These are phyloP conservation scores for Pleoardoris graminearum DNA, from an alignment of 2,329 filamentous ascomycete genomes.

Conservation along the genomic window DNA sequence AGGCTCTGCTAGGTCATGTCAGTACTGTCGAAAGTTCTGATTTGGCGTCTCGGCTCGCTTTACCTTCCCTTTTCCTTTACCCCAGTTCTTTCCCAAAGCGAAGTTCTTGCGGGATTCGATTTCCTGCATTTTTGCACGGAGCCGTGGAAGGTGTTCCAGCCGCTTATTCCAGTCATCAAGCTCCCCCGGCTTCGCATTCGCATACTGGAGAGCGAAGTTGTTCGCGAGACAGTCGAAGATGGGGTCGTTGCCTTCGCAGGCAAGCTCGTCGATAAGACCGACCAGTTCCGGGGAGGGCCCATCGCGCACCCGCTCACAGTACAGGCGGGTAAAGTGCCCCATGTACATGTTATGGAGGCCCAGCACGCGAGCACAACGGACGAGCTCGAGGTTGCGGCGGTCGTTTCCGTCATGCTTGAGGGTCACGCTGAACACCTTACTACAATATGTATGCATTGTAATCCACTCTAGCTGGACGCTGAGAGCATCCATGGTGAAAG, in stretches of 20 bases:
- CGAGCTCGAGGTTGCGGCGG: constrained; percentile 28
- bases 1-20: not conserved
- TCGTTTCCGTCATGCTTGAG: constrained; percentile 21
- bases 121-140: not conserved
- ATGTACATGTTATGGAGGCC: constrained; percentile 37
- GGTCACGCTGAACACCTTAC: constrained; percentile 28
- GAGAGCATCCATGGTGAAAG: constrained; percentile 24
- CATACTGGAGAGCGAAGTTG: constrained; percentile 23
- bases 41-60: not conserved
- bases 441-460: constrained; percentile 25
- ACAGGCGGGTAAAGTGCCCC: constrained; percentile 34
- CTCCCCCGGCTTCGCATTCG: not conserved
- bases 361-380: constrained; percentile 27
- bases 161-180: not conserved
- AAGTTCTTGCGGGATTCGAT: not conserved
- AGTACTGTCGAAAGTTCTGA: not conserved
- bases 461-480: constrained; percentile 29
- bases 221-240: constrained; percentile 35
- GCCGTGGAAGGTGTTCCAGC: not conserved
- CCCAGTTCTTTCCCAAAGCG: not conserved
- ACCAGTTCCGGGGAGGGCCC: constrained; percentile 19
- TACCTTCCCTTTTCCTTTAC: not conserved
- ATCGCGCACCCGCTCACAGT: constrained; percentile 34
- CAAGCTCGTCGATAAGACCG: constrained; percentile 20
- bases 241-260: constrained; percentile 26